Evolutionary conservation across 2,329 filamentous ascomycete genomes (phyloP).

Genomic region (Hortaea werneckii): DNA sequence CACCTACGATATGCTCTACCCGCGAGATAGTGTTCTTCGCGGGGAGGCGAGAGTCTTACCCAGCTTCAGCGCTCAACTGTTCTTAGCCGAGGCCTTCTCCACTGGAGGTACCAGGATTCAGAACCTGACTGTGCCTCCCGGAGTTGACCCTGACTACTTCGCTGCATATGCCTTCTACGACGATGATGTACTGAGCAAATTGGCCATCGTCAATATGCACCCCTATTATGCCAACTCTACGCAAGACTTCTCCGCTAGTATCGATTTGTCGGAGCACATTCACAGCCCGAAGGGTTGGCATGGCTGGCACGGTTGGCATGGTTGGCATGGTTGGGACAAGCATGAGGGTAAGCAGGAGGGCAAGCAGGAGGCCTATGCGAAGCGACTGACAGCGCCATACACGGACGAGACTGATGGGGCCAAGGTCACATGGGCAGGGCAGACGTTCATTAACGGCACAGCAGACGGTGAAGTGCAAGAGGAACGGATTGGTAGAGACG

Average conservation of each 20-base stretch:
- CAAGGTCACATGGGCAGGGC: background rate
- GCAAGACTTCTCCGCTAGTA: constrained; percentile 11
- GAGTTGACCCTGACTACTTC: constrained; percentile 16
- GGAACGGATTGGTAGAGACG: background rate
- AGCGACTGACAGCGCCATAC: background rate
- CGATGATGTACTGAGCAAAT: constrained; percentile 14
- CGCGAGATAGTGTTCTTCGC: constrained; percentile 12
- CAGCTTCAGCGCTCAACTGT: constrained; percentile 17
- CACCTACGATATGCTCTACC: constrained; percentile 21
- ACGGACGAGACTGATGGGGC: background rate
- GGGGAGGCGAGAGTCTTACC: constrained; percentile 18
- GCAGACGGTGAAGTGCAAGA: background rate
- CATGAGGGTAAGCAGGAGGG: background rate
- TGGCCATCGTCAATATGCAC: constrained; percentile 20
- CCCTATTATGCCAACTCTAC: constrained; percentile 22
- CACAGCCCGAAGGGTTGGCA: background rate
- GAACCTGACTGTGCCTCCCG: constrained; percentile 12
- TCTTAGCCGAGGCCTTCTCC: constrained; percentile 21
- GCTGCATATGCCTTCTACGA: constrained; percentile 19
- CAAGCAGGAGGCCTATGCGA: background rate
- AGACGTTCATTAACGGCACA: background rate
- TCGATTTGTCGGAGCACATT: constrained; percentile 8
- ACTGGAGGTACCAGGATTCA: constrained; percentile 13
- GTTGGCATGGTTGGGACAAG: background rate
- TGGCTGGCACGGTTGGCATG: background rate